Evolutionary conservation across 805 yeast genomes (phyloP), one percentile per base, ranked within the genome.

Genomic region (Metschnikowia hibisci): DNA sequence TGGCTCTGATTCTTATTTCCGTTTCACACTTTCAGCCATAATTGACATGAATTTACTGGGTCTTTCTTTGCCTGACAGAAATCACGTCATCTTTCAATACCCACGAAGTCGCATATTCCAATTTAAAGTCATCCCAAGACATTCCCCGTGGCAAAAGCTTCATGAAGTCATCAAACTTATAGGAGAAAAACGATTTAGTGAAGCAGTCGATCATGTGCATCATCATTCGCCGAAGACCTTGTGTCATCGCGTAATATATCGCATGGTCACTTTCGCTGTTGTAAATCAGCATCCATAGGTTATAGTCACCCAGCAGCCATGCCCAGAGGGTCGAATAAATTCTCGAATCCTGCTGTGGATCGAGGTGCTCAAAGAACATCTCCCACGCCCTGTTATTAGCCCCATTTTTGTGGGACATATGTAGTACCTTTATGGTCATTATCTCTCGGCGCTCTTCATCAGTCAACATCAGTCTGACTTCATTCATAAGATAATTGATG

Each of bases 371-470:
- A 47, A 52, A 59, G 47, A 58, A 65, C 12, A 65, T 39, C 14
- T 52, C 48, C 5, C 73, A 45, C 1, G 77, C 71, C 13, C 48
- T 47, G 33, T 62, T 52, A 22, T 54, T 47, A 14, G 67, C 64
- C 14, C 57, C 48, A 48, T 61, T 66, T 48, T 65, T 64, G 57
- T 76, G 80, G 0, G 69, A 43, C 8, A 64, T 47, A 52, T 81
- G 84, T 10, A 80, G 57, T 2, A 68, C 65, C 38, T 74, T 55
- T 13, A 77, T 56, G 4, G 68, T 57, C 12, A 67, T 65, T 14
- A 77, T 51, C 44, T 74, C 80, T 25, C 57, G 55, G 1, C 54
- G 45, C 50, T 76, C 80, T 0, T 50, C 52, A 1, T 37, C 29
- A 0, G 54, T 46, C 18, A 75, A 54, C 10, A 48, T 32, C n/a